Evolutionary conservation across 306 rosid genomes (phyloP), one percentile per base, ranked within the genome.

Genomic region (Alnus glutinosa): DNA sequence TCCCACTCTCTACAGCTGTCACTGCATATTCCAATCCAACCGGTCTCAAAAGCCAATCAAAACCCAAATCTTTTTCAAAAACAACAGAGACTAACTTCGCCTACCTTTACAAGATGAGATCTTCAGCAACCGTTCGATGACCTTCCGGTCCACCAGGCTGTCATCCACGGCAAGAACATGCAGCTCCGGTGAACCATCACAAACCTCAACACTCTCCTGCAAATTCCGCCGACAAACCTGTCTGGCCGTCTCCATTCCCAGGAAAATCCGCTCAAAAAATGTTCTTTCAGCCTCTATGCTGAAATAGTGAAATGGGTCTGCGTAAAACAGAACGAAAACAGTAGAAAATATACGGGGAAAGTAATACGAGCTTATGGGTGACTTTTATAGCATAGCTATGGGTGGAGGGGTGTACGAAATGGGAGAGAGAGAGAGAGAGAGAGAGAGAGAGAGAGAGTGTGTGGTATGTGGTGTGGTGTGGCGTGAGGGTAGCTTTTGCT

Each of bases 151-250:
- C 30, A 95, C 91, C 18, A 75, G 85, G 39, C 92, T 95, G 47
- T 95, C 98, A 73, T 95, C 98, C 1, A 95, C 98, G 11, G 98
- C 98, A 1, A 95, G 90, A 78, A 95, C 98, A 66, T 92, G 98
- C 48, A 95, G 82, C 74, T 89, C 84, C 1, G 72, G 47, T 0
- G 90, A 85, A 5, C 75, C 85, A 7, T 68, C 83, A 10, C 78
- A 78, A 70, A 68, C 82, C 18, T 84, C 85, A 2, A 84, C 72
- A 15, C 68, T 69, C 39, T 86, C 93, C 71, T 82, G 50, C 34
- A 85, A 59, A 46, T 67, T 87, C 1, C 78, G 83, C 78, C 91
- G 73, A 66, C 84, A 70, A 82, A 85, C 73, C 3, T 89, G 87
- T 4, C 89, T 82, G 49, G 68, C 75, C 18, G 51, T 18, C n/a